A percentile compares a stretch with the other conserved stretches of the same genome.
phyloP scores from a whole-genome alignment of 2,329 filamentous ascomycete species.

The Phoma sp. region DNA sequence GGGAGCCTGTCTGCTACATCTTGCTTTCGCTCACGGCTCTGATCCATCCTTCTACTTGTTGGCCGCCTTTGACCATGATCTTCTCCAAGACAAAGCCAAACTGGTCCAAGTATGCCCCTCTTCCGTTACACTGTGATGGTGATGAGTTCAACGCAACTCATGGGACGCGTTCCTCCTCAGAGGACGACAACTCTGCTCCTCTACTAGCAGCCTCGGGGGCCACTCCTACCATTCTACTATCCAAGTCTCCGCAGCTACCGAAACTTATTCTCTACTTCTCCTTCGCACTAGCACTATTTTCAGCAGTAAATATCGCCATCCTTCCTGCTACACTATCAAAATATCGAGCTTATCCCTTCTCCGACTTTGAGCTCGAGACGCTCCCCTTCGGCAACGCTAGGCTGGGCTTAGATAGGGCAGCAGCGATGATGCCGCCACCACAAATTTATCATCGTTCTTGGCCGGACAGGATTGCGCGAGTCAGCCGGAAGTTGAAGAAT shows the following conservation, averaged over 20 bases:
- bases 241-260: conserved; percentile 3
- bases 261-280: conserved; percentile 14
- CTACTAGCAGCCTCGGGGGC: background rate
- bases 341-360: conserved; percentile 10
- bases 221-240: background rate
- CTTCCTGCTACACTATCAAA: conserved; percentile 12
- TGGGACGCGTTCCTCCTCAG: background rate
- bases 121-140: background rate
- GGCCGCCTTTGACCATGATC: background rate
- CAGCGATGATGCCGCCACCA: conserved; percentile 9
- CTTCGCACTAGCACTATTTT: conserved; percentile 13
- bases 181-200: background rate
- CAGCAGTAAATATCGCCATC: conserved; percentile 11
- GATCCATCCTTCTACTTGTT: background rate
- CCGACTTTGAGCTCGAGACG: conserved; percentile 10
- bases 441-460: conserved; percentile 10
- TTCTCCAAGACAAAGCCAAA: background rate
- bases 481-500: conserved; percentile 14
- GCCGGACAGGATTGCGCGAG: conserved; percentile 11
- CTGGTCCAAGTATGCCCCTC: background rate
- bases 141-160: background rate
- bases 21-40: background rate
- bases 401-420: conserved; percentile 12
- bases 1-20: too few relatives aligned
- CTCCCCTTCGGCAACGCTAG: conserved; percentile 12